phyloP scores from a whole-genome alignment of 805 yeast species.

The Hanseniaspora guilliermondii region DNA sequence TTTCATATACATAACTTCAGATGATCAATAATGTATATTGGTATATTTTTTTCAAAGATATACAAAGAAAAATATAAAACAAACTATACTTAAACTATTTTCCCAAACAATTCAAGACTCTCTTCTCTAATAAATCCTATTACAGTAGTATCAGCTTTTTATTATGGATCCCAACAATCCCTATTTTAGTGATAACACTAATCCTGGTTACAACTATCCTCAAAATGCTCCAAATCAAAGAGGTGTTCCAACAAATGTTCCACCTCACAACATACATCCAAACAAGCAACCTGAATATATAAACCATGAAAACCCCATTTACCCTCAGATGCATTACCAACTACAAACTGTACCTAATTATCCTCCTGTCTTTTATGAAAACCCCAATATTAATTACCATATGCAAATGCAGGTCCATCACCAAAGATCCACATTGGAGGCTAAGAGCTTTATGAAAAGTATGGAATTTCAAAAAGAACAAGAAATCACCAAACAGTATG shows the following conservation, averaged over 20 bases:
- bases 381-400: background rate
- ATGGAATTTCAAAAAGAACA: slow-evolving; percentile 54
- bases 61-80: background rate
- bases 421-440: slow-evolving; percentile 19
- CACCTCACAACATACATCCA: background rate
- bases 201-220: background rate
- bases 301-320: background rate
- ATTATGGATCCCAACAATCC: background rate
- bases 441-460: slow-evolving; percentile 45
- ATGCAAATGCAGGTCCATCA: background rate
- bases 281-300: too few species aligned
- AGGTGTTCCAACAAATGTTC: background rate
- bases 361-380: background rate
- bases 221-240: background rate
- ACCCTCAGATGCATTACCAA: background rate
- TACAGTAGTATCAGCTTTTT: background rate
- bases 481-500: slow-evolving; percentile 73
- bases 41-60: too few species aligned
- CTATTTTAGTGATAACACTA: background rate
- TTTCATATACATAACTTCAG: too few species aligned
- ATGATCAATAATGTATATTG: too few species aligned
- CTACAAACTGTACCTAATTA: background rate
- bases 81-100: too few species aligned
- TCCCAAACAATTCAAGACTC: too few species aligned
- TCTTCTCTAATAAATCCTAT: background rate